Conservation (phyloP, 164 flowering plant species). For the Macadamia tetraphylla region DNA sequence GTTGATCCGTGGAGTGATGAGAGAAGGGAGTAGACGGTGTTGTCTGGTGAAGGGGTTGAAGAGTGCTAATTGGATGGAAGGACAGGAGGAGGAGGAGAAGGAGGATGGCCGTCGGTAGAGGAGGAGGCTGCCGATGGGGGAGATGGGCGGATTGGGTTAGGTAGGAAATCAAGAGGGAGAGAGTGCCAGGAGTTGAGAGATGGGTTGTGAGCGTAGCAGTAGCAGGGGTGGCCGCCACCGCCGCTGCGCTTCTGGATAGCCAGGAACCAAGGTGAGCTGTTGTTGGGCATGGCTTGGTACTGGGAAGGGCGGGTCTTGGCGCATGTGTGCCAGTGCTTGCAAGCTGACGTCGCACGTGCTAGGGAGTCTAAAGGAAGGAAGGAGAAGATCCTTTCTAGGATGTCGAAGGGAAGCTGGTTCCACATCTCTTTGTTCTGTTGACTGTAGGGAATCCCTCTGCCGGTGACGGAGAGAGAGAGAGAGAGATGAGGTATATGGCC, state of each 20-base stretch:
- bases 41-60: constrained; percentile 56
- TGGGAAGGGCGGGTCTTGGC: constrained; percentile 11
- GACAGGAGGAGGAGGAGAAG: background rate
- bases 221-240: constrained; percentile 22
- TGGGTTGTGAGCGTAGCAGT: constrained; percentile 45
- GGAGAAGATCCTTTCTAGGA: constrained; percentile 54
- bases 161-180: constrained; percentile 32
- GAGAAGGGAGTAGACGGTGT: constrained; percentile 29
- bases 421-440: constrained; percentile 31
- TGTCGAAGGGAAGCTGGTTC: constrained; percentile 53
- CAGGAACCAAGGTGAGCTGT: constrained; percentile 45
- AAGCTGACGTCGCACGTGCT: constrained; percentile 41
- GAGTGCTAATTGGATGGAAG: constrained; percentile 25
- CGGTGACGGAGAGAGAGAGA: too few species aligned
- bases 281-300: background rate
- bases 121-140: constrained; percentile 33
- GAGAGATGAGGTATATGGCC: too few species aligned
- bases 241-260: constrained; percentile 35
- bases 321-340: constrained; percentile 47
- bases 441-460: too few species aligned
- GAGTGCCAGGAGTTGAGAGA: constrained; percentile 29
- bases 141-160: constrained; percentile 33
- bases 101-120: constrained; percentile 18
- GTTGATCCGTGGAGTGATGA: constrained; percentile 34
- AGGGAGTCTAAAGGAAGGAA: constrained; percentile 58